Evolutionary conservation across 2,329 filamentous ascomycete species (phyloP), one percentile per base, ranked within the genome.

Genomic region (Cytospora schulzeri): DNA sequence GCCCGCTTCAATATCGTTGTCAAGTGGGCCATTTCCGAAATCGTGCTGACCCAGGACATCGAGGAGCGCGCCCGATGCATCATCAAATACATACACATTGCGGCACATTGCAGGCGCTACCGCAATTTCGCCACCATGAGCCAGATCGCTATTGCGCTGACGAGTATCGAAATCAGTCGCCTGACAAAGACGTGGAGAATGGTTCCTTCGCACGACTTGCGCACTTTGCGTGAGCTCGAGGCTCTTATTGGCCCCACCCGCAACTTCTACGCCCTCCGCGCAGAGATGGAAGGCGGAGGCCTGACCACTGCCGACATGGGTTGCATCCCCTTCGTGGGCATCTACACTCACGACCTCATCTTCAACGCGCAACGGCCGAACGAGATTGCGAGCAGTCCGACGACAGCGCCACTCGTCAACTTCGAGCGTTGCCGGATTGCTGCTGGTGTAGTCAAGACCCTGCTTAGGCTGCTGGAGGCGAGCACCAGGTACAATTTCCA

Each of bases 1-100:
- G 90, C 91, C 11, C 88, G 91, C 57, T 95, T 95, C 80, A 95
- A 95, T 75, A 86, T 95, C 68, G 91, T 94, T 79, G 91, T 93
- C 67, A 94, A 94, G 75, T 95, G 91, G 91, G 89, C 87, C 31
- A 85, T 93, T 31, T 94, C 91, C 1, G 90, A 94, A 75, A 85
- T 91, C 68, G 84, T 95, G 11, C 81, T 95, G 56, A 95, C 91
- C 0, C 85, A 89, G 68, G 80, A 88, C 63, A 76, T 89, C 14
- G 86, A 89, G 66, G 91, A 95, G 76, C 84, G 91, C 60, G 90
- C 90, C 26, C 82, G 88, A 45, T 92, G 89, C 73, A 86, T 95
- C 68, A 88, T 91, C 75, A 94, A 95, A 76, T 90, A 85, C 73
- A 91, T 95, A 65, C 91, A 94, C 77, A 91, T 94, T 68, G 91